Percentiles rank a stretch among this genome's conserved stretches.
phyloP scores from a whole-genome alignment of 2,329 filamentous ascomycete species.

The Trichoderma sp. region DNA sequence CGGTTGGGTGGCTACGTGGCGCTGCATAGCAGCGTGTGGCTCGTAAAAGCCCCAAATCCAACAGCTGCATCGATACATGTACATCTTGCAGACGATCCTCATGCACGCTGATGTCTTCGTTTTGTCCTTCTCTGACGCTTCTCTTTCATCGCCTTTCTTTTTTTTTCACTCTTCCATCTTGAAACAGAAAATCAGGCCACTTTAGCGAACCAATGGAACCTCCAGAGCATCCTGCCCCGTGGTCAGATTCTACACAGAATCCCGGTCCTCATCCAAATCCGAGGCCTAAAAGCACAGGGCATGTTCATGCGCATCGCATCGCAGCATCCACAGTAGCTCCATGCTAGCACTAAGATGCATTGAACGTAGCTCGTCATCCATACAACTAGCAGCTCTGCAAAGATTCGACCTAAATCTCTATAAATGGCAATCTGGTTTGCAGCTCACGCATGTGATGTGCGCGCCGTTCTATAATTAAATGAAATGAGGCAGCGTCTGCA shows the following conservation, averaged over 20 bases:
- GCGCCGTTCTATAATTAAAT: not conserved
- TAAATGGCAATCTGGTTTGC: not conserved
- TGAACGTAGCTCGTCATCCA: not conserved
- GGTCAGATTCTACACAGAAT: conserved; percentile 3
- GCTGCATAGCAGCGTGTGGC: conserved; percentile 22
- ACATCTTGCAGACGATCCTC: conserved; percentile 21
- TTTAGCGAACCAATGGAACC: conserved; percentile 13
- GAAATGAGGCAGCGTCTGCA: not conserved
- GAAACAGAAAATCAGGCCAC: not conserved
- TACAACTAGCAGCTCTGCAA: not conserved
- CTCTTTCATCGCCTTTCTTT: not conserved
- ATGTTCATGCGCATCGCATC: conserved; percentile 14
- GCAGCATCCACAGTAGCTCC: conserved; percentile 14
- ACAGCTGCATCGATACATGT: not conserved
- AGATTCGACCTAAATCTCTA: not conserved
- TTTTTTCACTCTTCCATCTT: not conserved
- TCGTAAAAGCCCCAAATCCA: conserved; percentile 4
- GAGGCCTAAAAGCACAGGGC: conserved; percentile 12
- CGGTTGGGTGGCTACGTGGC: conserved; percentile 13
- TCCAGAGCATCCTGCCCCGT: not conserved
- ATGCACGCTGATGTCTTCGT: conserved; percentile 5
- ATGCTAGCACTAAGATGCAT: not conserved
- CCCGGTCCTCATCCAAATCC: not conserved
- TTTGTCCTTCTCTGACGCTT: not conserved
- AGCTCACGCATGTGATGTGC: not conserved